Evolutionary conservation across 352 stramenopile genomes (phyloP), one percentile per base, ranked within the genome.

Genomic region (Phytophthora macrochlamydospora): DNA sequence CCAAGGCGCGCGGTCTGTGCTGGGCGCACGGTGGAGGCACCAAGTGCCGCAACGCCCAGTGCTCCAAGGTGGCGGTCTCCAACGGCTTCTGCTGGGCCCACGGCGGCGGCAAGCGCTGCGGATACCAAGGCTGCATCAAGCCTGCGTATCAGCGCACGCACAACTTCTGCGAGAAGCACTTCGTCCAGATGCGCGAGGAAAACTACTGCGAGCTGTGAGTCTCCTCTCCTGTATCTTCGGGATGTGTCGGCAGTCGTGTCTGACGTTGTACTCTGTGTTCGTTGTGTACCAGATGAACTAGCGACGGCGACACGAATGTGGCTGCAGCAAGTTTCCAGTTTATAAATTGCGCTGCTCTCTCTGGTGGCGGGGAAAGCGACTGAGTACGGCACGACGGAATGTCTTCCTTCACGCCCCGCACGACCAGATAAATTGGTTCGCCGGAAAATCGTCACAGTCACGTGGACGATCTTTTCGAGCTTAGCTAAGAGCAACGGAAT

Each of bases 21-120:
- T 87, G 78, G 78, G 69, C 78, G 0, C 75, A 87, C 31, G 77
- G 71, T 51, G 78, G 70, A 28, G 75, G 75, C 31, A 82, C 74
- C 29, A 79, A 72, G 54, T 83, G 78, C 63, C 52, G 13, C 4
- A 56, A 53, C 14, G 24, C 8, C 8, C 32, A 51, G 18, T 85
- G 76, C 60, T 38, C 43, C 9, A 85, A 70, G 18, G 63, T 82
- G 18, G 73, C 76, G 4, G 73, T 85, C 9, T 81, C 76, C 11
- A 79, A 74, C 30, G 65, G 67, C 18, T 73, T 33, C 14, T 83
- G 75, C 38, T 83, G 75, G 72, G 72, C 75, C 2, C 75, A 83
- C 29, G 75, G 75, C 3, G 75, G 71, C 2, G 75, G 75, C 12
- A 82, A 83, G 45, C 71, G 75, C 29, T 84, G 76, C 44, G 46